Evolutionary conservation across 2,329 filamentous ascomycete species (phyloP), one percentile per base, ranked within the genome.

Genomic region (Sporothrix mexicana): DNA sequence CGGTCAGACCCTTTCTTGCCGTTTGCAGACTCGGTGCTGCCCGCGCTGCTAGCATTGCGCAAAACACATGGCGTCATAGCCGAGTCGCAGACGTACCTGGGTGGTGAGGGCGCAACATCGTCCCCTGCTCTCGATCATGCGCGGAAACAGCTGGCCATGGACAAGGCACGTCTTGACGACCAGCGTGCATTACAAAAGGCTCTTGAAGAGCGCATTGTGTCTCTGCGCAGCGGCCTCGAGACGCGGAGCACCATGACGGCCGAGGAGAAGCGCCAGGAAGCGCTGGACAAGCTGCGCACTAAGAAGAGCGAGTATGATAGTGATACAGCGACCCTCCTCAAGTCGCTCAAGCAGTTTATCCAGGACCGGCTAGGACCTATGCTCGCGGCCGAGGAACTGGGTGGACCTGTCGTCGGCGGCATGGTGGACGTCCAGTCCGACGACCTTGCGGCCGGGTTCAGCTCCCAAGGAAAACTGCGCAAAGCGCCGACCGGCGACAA

Each of bases 351-450:
- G 75, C 83, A 83, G 17, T 97, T 97, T 78, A 90, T 95, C 73
- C 88, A 93, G 74, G 83, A 88, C 59, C 87, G 89, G 55, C 85
- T 97, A 0, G 92, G 92, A 0, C 82, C 88, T 2, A 92, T 95
- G 89, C 84, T 97, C 59, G 93, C 93, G 7, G 92, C 93, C 0
- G 94, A 97, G 82, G 92, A 94, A 78, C 85, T 95, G 0, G 94
- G 94, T 8, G 93, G 94, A 0, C 93, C 94, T 0, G 91, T 94
- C 12, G 93, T 95, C 0, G 93, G 94, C 3, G 91, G 93, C 76
- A 84, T 91, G 77, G 85, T 92, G 78, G 89, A 92, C 80, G 78
- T 92, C 25, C 82, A 90, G 84, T 77, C 87, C 9, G 87, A 91
- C 61, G 87, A 87, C 75, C 81, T 91, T 6, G 86, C 84, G 5